Percentiles rank a stretch among this genome's conserved stretches.
phyloP scores from a whole-genome alignment of 2,329 filamentous ascomycete species.

The Neofusicoccum laricinum region DNA sequence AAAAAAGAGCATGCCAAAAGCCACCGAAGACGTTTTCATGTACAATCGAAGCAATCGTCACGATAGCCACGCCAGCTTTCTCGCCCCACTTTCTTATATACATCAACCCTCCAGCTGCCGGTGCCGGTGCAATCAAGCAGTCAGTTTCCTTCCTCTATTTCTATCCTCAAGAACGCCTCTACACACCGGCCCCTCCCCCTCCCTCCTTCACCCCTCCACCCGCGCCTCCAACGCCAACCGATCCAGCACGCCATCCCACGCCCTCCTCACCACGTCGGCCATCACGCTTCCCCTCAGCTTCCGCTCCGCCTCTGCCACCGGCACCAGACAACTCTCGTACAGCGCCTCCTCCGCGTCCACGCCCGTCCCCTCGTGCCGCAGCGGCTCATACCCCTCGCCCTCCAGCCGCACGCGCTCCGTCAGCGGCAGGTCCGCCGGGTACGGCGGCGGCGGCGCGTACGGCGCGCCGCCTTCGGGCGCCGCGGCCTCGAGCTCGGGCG shows the following conservation, averaged over 20 bases:
- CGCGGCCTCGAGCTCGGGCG: constrained; percentile 33
- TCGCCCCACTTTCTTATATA: too few species aligned
- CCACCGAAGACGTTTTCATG: too few species aligned
- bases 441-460: constrained; percentile 39
- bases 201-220: neutral
- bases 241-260: constrained; percentile 41
- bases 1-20: too few species aligned
- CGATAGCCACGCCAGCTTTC: too few species aligned
- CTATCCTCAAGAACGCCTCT: too few species aligned
- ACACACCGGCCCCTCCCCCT: neutral
- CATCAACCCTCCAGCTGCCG: too few species aligned
- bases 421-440: constrained; percentile 35
- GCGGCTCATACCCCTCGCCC: constrained; percentile 42
- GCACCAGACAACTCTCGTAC: constrained; percentile 43
- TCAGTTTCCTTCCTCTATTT: neutral
- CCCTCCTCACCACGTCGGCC: constrained; percentile 46
- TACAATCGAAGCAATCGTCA: too few species aligned
- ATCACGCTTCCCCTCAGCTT: constrained; percentile 39
- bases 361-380: constrained; percentile 46
- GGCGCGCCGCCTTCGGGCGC: constrained; percentile 23
- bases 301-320: constrained; percentile 42
- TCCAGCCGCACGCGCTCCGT: constrained; percentile 39
- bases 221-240: neutral
- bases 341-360: constrained; percentile 47
- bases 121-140: too few species aligned